phyloP scores from a whole-genome alignment of 129 eudicot species.

The Silybum marianum region DNA sequence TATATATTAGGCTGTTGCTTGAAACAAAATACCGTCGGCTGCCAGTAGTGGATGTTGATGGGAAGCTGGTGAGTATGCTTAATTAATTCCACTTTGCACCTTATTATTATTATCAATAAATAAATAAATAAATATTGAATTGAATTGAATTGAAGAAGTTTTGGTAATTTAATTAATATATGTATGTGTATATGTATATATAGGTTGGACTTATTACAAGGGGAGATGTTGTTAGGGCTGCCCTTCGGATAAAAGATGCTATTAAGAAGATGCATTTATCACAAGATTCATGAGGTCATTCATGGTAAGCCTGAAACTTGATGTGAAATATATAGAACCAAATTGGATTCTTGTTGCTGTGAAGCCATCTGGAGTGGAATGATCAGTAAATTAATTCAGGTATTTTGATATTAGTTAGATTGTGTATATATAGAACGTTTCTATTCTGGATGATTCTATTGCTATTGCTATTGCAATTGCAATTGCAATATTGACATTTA shows the following conservation, averaged over 20 bases:
- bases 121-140: not conserved
- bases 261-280: constrained; percentile 40
- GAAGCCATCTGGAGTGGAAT: constrained; percentile 24
- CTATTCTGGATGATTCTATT: too few relatives aligned
- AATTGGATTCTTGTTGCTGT: constrained; percentile 17
- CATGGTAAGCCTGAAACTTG: constrained; percentile 15
- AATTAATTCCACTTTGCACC: not conserved
- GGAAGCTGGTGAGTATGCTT: constrained; percentile 60
- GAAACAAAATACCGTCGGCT: constrained; percentile 78
- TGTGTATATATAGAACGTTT: too few relatives aligned
- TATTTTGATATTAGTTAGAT: too few relatives aligned
- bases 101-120: not conserved
- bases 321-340: not conserved
- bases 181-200: not conserved
- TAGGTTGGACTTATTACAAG: constrained; percentile 89
- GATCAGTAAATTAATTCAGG: not conserved
- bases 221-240: constrained; percentile 89
- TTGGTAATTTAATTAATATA: constrained; percentile 8
- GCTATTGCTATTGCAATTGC: too few relatives aligned
- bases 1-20: constrained; percentile 63
- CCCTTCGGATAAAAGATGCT: constrained; percentile 67
- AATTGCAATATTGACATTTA: too few relatives aligned
- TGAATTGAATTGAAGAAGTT: not conserved
- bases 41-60: constrained; percentile 80
- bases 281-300: constrained; percentile 29